phyloP scores from a whole-genome alignment of 192 early-diverging fungal species.

The Gryganskiella cystojenkinii region DNA sequence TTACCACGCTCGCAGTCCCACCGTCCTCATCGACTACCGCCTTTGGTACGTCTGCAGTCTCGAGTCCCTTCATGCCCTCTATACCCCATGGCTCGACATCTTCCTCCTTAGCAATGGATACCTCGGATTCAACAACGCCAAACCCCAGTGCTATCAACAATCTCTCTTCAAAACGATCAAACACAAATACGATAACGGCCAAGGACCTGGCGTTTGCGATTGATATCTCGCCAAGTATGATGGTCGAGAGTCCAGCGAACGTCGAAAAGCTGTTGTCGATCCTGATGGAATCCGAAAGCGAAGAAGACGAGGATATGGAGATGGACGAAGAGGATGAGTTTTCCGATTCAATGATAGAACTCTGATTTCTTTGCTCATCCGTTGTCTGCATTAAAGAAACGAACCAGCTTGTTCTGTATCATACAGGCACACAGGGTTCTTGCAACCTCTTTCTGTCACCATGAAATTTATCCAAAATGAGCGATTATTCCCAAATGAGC shows the following conservation, averaged over 20 bases:
- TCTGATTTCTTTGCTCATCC: too few relatives aligned
- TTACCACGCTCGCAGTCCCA: neutral
- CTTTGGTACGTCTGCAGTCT: neutral
- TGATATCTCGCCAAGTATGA: constrained; percentile 68
- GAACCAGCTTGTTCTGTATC: too few relatives aligned
- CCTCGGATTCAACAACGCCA: too few relatives aligned
- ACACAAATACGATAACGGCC: constrained; percentile 54
- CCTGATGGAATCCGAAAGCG: constrained; percentile 60
- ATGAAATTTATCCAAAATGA: too few relatives aligned
- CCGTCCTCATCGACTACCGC: neutral
- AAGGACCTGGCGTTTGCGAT: constrained; percentile 74
- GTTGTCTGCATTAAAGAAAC: too few relatives aligned
- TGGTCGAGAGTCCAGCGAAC: constrained; percentile 72
- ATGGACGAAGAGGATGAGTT: constrained; percentile 48
- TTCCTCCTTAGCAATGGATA: too few relatives aligned
- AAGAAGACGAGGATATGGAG: constrained; percentile 60
- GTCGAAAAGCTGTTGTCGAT: constrained; percentile 63
- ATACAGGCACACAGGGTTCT: too few relatives aligned
- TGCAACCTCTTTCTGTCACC: too few relatives aligned
- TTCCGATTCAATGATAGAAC: constrained; percentile 34
- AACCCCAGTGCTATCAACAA: constrained; percentile 1
- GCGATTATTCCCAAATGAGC: too few relatives aligned
- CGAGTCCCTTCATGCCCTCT: neutral
- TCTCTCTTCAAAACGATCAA: constrained; percentile 11
- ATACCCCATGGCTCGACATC: too few relatives aligned